Evolutionary conservation across 768 basidiomycete genomes (phyloP).

Genomic region (Termitomyces sp.): DNA sequence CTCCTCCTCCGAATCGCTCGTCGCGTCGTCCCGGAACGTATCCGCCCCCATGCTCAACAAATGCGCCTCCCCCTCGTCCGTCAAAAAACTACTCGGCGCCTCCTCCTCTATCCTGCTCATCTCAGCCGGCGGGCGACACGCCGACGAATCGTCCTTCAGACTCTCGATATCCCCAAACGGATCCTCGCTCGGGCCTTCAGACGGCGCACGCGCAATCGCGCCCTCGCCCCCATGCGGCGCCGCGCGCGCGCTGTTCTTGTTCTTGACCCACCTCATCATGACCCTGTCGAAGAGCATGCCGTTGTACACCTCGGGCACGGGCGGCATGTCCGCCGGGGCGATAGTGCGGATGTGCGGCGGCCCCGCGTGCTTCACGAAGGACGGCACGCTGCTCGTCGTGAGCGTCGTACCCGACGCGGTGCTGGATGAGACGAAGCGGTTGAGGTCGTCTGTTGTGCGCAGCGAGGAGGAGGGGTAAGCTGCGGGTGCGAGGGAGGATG

Average conservation of each 20-base stretch:
- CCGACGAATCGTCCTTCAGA: slow-evolving; percentile 57
- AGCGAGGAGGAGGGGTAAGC: slow-evolving; percentile 49
- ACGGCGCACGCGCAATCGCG: slow-evolving; percentile 24
- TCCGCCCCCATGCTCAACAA: slow-evolving; percentile 26
- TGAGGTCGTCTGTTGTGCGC: slow-evolving; percentile 64
- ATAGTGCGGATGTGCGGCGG: slow-evolving; percentile 79
- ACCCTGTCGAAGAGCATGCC: slow-evolving; percentile 84
- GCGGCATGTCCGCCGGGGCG: slow-evolving; percentile 71
- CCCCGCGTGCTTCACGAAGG: slow-evolving; percentile 81
- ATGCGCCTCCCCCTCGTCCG: slow-evolving; percentile 55
- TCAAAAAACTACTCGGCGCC: slow-evolving; percentile 66
- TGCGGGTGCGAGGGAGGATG: slow-evolving; percentile 28
- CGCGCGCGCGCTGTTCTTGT: slow-evolving; percentile 41
- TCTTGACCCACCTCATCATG: slow-evolving; percentile 84
- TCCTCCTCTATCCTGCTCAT: slow-evolving; percentile 48
- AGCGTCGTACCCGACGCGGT: slow-evolving; percentile 75
- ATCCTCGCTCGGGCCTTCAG: slow-evolving; percentile 67
- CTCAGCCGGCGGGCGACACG: slow-evolving; percentile 20
- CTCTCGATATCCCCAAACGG: slow-evolving; percentile 93
- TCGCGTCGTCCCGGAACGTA: slow-evolving; percentile 34
- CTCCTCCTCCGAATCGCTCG: slow-evolving; percentile 50
- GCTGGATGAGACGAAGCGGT: slow-evolving; percentile 87
- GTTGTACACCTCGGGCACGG: slow-evolving; percentile 74
- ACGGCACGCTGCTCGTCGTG: slow-evolving; percentile 67
- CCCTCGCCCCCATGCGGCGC: slow-evolving; percentile 8